Conservation (phyloP, 1,139 yeast species). For the Groenewaldozyma auringiensis region DNA sequence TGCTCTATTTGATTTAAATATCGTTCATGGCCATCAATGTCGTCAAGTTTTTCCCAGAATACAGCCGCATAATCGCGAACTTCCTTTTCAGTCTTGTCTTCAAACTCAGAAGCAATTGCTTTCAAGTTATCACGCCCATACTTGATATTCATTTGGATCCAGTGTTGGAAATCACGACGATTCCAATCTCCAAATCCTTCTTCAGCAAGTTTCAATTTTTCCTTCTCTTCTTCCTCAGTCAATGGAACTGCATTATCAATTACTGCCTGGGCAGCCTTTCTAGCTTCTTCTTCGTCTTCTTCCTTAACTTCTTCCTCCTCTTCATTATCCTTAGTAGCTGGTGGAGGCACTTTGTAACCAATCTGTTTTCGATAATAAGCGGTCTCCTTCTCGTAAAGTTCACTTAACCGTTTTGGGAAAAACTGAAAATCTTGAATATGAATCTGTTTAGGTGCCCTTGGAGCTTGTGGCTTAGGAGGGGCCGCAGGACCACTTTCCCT, state of each 20-base stretch:
- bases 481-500: conserved; percentile 16
- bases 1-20: conserved; percentile 78
- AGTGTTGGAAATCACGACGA: conserved; percentile 80
- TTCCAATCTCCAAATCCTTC: conserved; percentile 78
- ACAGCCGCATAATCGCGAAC: conserved; percentile 58
- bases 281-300: conserved; percentile 45
- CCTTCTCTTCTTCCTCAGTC: conserved; percentile 63
- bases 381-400: conserved; percentile 69
- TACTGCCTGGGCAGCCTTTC: conserved; percentile 59
- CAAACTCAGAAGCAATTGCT: conserved; percentile 55
- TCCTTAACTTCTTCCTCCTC: conserved; percentile 36
- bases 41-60: conserved; percentile 67
- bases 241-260: conserved; percentile 66
- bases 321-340: conserved; percentile 14
- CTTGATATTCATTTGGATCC: conserved; percentile 72
- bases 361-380: conserved; percentile 65
- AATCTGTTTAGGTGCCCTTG: conserved; percentile 65
- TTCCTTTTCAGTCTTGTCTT: conserved; percentile 61
- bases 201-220: conserved; percentile 52
- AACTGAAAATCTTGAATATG: conserved; percentile 85
- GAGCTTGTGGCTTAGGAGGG: conserved; percentile 36
- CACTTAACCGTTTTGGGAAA: conserved; percentile 58
- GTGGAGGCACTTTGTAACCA: conserved; percentile 60
- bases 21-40: conserved; percentile 79
- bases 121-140: conserved; percentile 60